Base-by-base conservation (phyloP, 345 rosid genomes). In the Aquilaria sinensis region DNA sequence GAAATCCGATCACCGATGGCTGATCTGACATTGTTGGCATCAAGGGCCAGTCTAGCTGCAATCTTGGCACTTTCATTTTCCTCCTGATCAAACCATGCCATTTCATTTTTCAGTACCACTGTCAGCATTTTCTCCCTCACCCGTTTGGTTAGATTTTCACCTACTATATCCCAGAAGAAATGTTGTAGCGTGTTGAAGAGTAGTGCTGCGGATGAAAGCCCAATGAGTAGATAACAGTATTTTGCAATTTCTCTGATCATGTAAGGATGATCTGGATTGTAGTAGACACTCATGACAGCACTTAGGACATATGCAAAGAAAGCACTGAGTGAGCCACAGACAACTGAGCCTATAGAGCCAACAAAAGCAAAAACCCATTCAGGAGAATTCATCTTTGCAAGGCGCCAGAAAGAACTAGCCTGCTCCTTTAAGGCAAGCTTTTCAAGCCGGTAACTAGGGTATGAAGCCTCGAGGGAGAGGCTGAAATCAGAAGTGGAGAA, bases 81-180 rank as follows among this genome's bases (percentile, higher is more conserved):
- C 72, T 90, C 98, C 72, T 86, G 96, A 81, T 93, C 98, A 41
- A 90, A 93, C 98, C 98, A 93, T 33, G 96, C 97, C 89, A 93
- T 84, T 68, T 93, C 98, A 66, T 93, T 93, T 75, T 82, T 90
- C 43, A 93, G 90, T 45, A 93, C 96, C 0, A 96, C 92, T 0
- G 78, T 66, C 33, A 93, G 89, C 97, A 93, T 89, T 75, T 90
- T 93, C 71, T 93, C 97, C 54, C 97, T 82, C 62, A 93, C 98
- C 33, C 98, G 85, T 70, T 93, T 93, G 2, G 98, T 93, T 32
- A 93, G 94, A 71, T 93, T 93, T 78, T 93, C 98, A 12, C 98
- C 98, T 34, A 93, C 98, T 13, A 93, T 86, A 65, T 93, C 98
- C 98, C 98, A 93, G 71, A 93, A 93, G 65, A 72, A 90, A 82